Evolutionary conservation across 768 basidiomycete genomes (phyloP).

Genomic region (Termitomyces titanicus): DNA sequence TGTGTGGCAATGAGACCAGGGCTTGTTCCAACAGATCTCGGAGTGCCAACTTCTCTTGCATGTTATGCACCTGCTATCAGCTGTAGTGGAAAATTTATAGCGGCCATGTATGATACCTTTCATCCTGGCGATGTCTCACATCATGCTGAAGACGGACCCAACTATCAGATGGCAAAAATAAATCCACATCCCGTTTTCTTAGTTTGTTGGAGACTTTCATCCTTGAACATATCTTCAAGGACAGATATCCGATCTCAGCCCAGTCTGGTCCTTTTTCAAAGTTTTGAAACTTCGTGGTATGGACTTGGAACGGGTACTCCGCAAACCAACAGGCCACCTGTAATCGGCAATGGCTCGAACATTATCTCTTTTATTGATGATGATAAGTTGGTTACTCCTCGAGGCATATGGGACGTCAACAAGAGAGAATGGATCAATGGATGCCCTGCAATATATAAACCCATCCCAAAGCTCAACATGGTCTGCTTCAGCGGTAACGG

Average conservation of each 20-base stretch:
- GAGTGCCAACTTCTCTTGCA: background rate
- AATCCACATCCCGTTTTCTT: background rate
- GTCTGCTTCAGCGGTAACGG: conserved; percentile 5
- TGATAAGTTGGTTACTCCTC: background rate
- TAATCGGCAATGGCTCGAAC: background rate
- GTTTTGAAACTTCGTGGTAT: background rate
- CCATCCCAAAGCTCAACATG: background rate
- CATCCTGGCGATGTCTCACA: too few relatives aligned
- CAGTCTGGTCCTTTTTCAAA: background rate
- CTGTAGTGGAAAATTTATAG: background rate
- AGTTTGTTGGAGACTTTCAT: conserved; percentile 3
- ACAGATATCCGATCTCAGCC: background rate
- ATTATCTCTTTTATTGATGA: background rate
- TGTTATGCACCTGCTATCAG: background rate
- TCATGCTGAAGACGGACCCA: too few relatives aligned
- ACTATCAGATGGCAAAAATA: too few relatives aligned
- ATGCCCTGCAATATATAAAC: background rate
- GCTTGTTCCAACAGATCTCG: background rate
- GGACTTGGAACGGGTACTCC: background rate
- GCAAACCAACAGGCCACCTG: background rate
- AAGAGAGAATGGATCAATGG: background rate
- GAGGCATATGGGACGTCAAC: conserved; percentile 2
- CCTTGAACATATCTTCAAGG: background rate
- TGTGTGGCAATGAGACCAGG: background rate
- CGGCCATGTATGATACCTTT: background rate